Conservation (phyloP, 306 rosid species). For the Vigna reflexopilosa region DNA sequence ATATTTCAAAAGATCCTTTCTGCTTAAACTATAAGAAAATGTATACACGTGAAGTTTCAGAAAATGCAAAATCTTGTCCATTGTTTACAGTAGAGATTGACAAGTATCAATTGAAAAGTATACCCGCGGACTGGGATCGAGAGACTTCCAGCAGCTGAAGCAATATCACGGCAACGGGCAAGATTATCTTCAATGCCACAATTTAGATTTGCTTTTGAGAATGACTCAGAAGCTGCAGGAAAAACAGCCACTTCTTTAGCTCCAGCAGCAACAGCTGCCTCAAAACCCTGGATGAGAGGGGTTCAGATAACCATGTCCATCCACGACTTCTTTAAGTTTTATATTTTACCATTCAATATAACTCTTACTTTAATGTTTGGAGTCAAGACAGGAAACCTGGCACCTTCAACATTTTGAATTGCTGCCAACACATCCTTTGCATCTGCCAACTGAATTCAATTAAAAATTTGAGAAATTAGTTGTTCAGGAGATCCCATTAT, state of each 20-base stretch:
- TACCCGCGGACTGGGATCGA: conserved; percentile 94
- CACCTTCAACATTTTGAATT: conserved; percentile 69
- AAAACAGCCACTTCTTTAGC: conserved; percentile 94
- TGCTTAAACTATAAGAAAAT: conserved; percentile 22
- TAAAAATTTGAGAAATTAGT: conserved; percentile 17
- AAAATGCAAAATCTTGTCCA: conserved; percentile 17
- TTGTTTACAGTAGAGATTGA: background rate
- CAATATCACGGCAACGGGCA: conserved; percentile 66
- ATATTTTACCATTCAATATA: conserved; percentile 19
- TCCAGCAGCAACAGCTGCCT: conserved; percentile 89
- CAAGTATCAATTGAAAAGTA: background rate
- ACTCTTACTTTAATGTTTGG: conserved; percentile 85
- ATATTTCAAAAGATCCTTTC: conserved; percentile 2
- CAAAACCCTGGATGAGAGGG: conserved; percentile 78
- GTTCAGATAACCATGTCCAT: conserved; percentile 34
- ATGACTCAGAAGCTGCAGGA: conserved; percentile 92
- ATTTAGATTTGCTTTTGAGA: conserved; percentile 84
- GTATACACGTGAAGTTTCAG: conserved; percentile 5
- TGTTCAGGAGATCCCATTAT: conserved; percentile 11
- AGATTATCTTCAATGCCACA: conserved; percentile 85
- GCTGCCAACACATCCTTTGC: conserved; percentile 86
- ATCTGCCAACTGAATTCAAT: conserved; percentile 79
- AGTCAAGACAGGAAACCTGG: conserved; percentile 80
- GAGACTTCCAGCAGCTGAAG: conserved; percentile 72
- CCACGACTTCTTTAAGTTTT: conserved; percentile 28